Evolutionary conservation across 106 monocot genomes (phyloP).

Genomic region (Dioscorea dumetorum): DNA sequence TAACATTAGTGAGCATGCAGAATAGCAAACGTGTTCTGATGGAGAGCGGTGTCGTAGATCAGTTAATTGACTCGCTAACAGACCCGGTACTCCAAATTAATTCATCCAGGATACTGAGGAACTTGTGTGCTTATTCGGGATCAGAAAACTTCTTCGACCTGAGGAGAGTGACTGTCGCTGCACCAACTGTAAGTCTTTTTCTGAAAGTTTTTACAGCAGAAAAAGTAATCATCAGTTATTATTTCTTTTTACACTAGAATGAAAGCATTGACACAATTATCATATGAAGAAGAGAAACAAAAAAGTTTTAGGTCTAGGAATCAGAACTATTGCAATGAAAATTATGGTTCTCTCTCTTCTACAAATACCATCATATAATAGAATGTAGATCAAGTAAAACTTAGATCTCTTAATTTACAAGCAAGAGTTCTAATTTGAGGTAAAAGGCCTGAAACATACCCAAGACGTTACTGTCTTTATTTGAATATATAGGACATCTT

Average conservation of each 20-base stretch:
- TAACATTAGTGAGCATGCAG: slow-evolving; percentile 14
- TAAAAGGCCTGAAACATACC: too few species aligned
- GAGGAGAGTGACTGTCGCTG: slow-evolving; percentile 14
- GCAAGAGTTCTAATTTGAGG: too few species aligned
- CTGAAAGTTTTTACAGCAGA: not conserved
- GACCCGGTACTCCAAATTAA: slow-evolving; percentile 8
- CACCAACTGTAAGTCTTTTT: slow-evolving; percentile 18
- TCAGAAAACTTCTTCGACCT: not conserved
- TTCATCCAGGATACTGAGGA: slow-evolving; percentile 18
- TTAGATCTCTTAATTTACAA: too few species aligned
- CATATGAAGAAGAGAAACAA: not conserved
- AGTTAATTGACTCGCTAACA: slow-evolving; percentile 9
- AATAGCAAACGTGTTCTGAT: slow-evolving; percentile 21
- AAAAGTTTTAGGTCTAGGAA: not conserved
- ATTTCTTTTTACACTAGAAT: too few species aligned
- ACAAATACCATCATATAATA: too few species aligned
- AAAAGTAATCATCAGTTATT: not conserved
- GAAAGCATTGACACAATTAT: not conserved
- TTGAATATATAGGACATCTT: too few species aligned
- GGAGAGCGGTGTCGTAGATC: not conserved
- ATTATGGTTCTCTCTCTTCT: not conserved
- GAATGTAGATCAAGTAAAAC: too few species aligned
- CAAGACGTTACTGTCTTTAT: too few species aligned
- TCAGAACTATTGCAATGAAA: not conserved
- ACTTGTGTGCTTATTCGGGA: slow-evolving; percentile 19